These are phyloP conservation scores for Omphalotus guepiniiformis DNA, from an alignment of 768 basidiomycete genomes.

Conservation along the genomic window DNA sequence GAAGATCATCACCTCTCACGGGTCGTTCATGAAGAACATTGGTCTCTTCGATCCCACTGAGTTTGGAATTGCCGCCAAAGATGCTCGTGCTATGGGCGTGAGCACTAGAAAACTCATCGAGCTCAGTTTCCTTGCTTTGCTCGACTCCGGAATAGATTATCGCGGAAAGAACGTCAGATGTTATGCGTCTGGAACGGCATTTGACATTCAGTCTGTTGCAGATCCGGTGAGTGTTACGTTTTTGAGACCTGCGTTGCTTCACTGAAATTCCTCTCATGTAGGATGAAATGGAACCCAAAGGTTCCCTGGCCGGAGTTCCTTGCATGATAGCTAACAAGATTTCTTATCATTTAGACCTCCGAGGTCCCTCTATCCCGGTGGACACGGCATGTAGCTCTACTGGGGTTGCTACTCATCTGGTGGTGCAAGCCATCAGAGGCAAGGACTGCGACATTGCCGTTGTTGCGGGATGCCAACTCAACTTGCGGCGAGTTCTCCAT, in stretches of 20 bases:
- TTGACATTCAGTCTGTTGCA: constrained; percentile 21
- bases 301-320: constrained; percentile 30
- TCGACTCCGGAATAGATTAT: constrained; percentile 40
- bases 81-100: constrained; percentile 24
- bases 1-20: constrained; percentile 4
- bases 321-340: constrained; percentile 36
- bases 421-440: constrained; percentile 35
- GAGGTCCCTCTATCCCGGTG: constrained; percentile 44
- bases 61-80: constrained; percentile 26
- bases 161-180: constrained; percentile 33
- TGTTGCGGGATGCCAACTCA: constrained; percentile 39
- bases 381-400: constrained; percentile 47
- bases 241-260: not conserved
- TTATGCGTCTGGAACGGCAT: constrained; percentile 28
- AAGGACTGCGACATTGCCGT: constrained; percentile 47
- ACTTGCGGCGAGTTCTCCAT: constrained; percentile 28
- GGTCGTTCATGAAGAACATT: constrained; percentile 29
- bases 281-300: constrained; percentile 30
- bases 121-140: constrained; percentile 27
- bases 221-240: constrained; percentile 21
- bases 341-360: constrained; percentile 36
- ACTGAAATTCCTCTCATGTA: constrained; percentile 12
- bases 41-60: constrained; percentile 25
- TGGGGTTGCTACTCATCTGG: constrained; percentile 42
- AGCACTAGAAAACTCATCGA: constrained; percentile 27